Conservation (phyloP, 2,329 filamentous ascomycete genomes). For the Tetracladium maxilliforme region DNA sequence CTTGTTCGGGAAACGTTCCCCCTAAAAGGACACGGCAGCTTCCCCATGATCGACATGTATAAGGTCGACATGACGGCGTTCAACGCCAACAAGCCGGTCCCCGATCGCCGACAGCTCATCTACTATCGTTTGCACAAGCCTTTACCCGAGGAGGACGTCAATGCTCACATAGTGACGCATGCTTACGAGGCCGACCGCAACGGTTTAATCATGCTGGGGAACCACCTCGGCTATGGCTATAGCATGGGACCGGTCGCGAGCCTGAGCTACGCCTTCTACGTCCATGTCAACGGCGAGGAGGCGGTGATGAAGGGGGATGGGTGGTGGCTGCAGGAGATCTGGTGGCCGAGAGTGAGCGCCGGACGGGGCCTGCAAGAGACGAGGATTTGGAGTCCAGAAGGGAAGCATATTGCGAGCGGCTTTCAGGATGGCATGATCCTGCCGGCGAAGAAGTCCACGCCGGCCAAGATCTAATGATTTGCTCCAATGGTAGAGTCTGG, state of each 20-base stretch:
- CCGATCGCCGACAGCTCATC: constrained; percentile 10
- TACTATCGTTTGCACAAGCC: constrained; percentile 11
- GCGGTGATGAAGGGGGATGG: constrained; percentile 12
- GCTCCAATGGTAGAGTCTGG: no score
- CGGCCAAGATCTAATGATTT: no score
- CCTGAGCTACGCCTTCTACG: constrained; percentile 28
- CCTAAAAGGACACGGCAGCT: constrained; percentile 7
- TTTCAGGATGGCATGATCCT: constrained; percentile 37
- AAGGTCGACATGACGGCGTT: constrained; percentile 36
- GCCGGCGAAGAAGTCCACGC: no score
- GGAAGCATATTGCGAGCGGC: constrained; percentile 26
- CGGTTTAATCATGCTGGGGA: constrained; percentile 32
- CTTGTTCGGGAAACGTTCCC: no score
- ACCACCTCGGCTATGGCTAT: constrained; percentile 26
- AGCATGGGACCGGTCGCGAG: constrained; percentile 25
- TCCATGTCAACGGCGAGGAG: constrained; percentile 25
- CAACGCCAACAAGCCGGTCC: constrained; percentile 17
- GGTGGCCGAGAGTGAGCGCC: constrained; percentile 23
- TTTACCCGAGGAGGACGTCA: constrained; percentile 20
- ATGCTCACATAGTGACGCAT: constrained; percentile 41
- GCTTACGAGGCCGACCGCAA: constrained; percentile 41
- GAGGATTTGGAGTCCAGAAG: constrained; percentile 21
- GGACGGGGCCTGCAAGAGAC: constrained; percentile 30
- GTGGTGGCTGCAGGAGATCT: constrained; percentile 34
- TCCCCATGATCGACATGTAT: constrained; percentile 23